A percentile compares a stretch with the other conserved stretches of the same genome.
Evolutionary conservation across 2,329 filamentous ascomycete genomes (phyloP).

Genomic region (Anisogramma anomala): DNA sequence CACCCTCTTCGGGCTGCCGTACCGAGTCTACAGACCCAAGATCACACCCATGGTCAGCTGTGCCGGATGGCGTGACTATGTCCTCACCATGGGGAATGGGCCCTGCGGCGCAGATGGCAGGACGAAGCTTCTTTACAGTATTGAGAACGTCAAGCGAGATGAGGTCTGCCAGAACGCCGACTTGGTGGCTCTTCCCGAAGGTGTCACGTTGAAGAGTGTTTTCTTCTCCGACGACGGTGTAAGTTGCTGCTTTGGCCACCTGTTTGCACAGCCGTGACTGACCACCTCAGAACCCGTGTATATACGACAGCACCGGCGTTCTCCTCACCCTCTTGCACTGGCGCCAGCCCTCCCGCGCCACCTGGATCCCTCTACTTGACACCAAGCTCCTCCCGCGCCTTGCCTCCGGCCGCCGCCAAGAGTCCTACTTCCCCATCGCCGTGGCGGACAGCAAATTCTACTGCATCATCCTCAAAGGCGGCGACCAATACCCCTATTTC

Average conservation of each 20-base stretch:
- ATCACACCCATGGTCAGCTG: slow-evolving; percentile 83
- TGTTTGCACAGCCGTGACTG: not conserved
- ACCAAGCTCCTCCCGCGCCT: slow-evolving; percentile 75
- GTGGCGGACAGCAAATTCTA: slow-evolving; percentile 88
- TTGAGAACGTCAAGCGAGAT: slow-evolving; percentile 88
- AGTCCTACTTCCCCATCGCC: slow-evolving; percentile 90
- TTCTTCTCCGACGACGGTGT: slow-evolving; percentile 91
- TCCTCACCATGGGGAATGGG: slow-evolving; percentile 92
- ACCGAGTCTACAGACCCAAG: slow-evolving; percentile 84
- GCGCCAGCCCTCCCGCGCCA: slow-evolving; percentile 73
- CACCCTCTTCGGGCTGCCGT: slow-evolving; percentile 82
- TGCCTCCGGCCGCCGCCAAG: slow-evolving; percentile 71
- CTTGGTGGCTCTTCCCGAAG: slow-evolving; percentile 69
- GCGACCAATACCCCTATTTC: slow-evolving; percentile 86
- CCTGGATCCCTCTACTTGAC: slow-evolving; percentile 86
- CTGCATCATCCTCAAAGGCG: slow-evolving; percentile 97
- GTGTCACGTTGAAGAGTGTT: slow-evolving; percentile 62
- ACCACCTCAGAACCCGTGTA: slow-evolving; percentile 64
- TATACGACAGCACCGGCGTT: slow-evolving; percentile 88
- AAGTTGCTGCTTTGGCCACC: slow-evolving; percentile 23
- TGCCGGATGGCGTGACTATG: slow-evolving; percentile 87
- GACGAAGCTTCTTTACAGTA: slow-evolving; percentile 73
- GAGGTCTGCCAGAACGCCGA: slow-evolving; percentile 94
- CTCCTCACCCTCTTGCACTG: slow-evolving; percentile 82
- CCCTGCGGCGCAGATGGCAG: slow-evolving; percentile 67